phyloP scores from a whole-genome alignment of 1,139 yeast species.

The Hyphopichia khmerensis region DNA sequence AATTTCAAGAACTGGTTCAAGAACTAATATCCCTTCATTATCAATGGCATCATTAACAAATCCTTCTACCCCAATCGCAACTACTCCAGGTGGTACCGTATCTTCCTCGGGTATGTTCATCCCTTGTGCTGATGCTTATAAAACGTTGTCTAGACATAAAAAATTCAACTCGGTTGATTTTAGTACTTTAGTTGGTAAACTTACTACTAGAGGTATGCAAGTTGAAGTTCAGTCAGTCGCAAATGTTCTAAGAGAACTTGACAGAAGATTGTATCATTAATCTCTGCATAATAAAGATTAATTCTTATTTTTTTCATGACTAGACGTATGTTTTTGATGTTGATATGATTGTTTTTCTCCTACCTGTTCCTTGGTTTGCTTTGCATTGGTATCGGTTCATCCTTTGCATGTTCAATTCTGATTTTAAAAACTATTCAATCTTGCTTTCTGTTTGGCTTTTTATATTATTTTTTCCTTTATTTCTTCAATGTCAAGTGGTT shows the following conservation, averaged over 20 bases:
- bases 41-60: conserved; percentile 14
- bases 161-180: conserved; percentile 72
- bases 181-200: conserved; percentile 68
- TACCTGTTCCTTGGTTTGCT: not conserved
- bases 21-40: conserved; percentile 10
- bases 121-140: conserved; percentile 87
- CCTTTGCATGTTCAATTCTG: not conserved
- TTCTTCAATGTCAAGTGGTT: not conserved
- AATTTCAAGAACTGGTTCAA: conserved; percentile 15
- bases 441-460: too few species aligned
- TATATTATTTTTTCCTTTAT: not conserved
- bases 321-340: not conserved
- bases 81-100: conserved; percentile 17
- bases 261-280: conserved; percentile 59
- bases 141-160: conserved; percentile 77
- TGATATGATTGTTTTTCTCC: not conserved
- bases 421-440: not conserved
- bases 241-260: conserved; percentile 75
- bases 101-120: conserved; percentile 54
- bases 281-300: too few species aligned
- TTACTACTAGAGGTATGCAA: conserved; percentile 81
- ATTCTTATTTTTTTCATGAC: not conserved
- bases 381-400: not conserved
- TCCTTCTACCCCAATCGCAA: conserved; percentile 21
- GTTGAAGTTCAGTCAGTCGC: conserved; percentile 88